Conservation (phyloP, 2,329 filamentous ascomycete species). For the Diaporthe vaccinii region DNA sequence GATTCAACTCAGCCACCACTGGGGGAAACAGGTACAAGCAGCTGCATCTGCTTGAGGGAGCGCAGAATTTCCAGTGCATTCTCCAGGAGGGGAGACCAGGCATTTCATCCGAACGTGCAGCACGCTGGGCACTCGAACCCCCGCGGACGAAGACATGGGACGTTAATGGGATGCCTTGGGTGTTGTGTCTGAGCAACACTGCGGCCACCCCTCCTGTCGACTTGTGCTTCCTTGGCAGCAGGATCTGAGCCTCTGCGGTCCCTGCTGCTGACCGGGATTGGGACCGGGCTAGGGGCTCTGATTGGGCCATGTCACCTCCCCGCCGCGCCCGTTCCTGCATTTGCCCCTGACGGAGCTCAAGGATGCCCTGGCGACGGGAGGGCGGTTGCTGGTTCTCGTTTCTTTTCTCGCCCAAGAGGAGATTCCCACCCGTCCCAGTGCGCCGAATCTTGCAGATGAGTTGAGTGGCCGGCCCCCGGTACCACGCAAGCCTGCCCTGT, state of each 20-base stretch:
- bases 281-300: conserved; percentile 9
- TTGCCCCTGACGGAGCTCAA: conserved; percentile 38
- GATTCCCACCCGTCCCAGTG: conserved; percentile 33
- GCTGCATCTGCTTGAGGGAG: conserved; percentile 6
- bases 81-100: background rate
- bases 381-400: conserved; percentile 30
- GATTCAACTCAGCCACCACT: conserved; percentile 5
- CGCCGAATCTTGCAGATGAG: conserved; percentile 31
- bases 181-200: conserved; percentile 17
- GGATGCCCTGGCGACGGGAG: conserved; percentile 32
- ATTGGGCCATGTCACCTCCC: conserved; percentile 35
- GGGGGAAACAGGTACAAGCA: background rate
- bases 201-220: conserved; percentile 36
- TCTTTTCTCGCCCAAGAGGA: conserved; percentile 31
- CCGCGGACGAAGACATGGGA: conserved; percentile 34
- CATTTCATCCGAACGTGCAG: conserved; percentile 23
- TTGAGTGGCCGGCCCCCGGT: conserved; percentile 26
- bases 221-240: conserved; percentile 24
- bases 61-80: conserved; percentile 1
- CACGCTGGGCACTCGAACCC: background rate
- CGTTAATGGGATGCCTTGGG: conserved; percentile 16
- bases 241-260: conserved; percentile 21
- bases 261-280: conserved; percentile 29
- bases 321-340: conserved; percentile 41
- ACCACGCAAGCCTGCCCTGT: conserved; percentile 30